Percentiles rank a stretch among this genome's conserved stretches.
phyloP scores from a whole-genome alignment of 495 filamentous ascomycete genomes.

The Annulohypoxylon maeteangense region DNA sequence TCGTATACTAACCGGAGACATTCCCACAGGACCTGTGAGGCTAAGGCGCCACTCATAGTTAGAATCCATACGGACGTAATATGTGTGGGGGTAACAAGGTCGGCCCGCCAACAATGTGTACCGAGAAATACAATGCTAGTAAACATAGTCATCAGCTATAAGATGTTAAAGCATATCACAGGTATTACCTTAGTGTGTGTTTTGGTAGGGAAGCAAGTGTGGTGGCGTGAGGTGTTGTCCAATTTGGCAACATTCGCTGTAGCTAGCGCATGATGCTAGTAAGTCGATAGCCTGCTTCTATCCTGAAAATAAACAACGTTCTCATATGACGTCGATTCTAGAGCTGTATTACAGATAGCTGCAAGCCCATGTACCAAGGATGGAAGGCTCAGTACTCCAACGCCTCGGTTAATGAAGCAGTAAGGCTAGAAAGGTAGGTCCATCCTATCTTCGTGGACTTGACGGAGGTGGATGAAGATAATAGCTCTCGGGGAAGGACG shows the following conservation, averaged over 20 bases:
- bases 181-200: not conserved
- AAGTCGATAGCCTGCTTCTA: slow-evolving; percentile 6
- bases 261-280: not conserved
- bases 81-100: not conserved
- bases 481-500: not conserved
- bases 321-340: not conserved
- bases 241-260: slow-evolving; percentile 5
- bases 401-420: slow-evolving; percentile 5
- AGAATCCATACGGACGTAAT: not conserved
- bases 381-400: not conserved
- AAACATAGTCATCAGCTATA: not conserved
- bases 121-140: not conserved
- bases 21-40: not conserved
- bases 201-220: not conserved
- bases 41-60: not conserved
- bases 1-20: not conserved
- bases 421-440: slow-evolving; percentile 2
- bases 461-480: not conserved
- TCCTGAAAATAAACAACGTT: slow-evolving; percentile 5
- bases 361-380: not conserved
- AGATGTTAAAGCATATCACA: not conserved
- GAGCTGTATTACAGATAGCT: not conserved
- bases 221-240: slow-evolving; percentile 11
- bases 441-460: not conserved
- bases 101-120: not conserved